Percentiles rank a stretch among this genome's conserved stretches.
Evolutionary conservation across 805 yeast genomes (phyloP).

Genomic region (Grigorovia humatica): DNA sequence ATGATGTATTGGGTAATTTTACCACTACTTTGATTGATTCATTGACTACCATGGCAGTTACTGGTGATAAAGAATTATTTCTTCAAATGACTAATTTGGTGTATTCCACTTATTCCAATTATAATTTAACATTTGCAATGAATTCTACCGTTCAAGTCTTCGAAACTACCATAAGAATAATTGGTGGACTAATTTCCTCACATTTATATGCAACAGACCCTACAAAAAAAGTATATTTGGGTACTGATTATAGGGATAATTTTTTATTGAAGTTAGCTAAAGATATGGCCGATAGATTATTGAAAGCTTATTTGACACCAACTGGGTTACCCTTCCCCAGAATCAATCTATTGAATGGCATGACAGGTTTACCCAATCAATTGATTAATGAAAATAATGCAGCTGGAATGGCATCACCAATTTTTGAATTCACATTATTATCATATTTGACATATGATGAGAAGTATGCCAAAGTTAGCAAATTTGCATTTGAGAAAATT

Average conservation of each 20-base stretch:
- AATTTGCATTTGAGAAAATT: slow-evolving; percentile 51
- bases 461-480: slow-evolving; percentile 52
- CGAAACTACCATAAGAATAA: slow-evolving; percentile 69
- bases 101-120: slow-evolving; percentile 22
- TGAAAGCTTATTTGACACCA: slow-evolving; percentile 58
- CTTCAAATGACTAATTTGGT: slow-evolving; percentile 35
- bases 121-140: slow-evolving; percentile 38
- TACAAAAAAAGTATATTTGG: slow-evolving; percentile 30
- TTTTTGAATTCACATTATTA: slow-evolving; percentile 68
- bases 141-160: slow-evolving; percentile 78
- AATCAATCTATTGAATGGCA: slow-evolving; percentile 43
- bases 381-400: slow-evolving; percentile 63
- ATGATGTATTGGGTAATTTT: slow-evolving; percentile 80
- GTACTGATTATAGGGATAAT: slow-evolving; percentile 47
- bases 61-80: slow-evolving; percentile 54
- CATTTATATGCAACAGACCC: slow-evolving; percentile 59
- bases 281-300: slow-evolving; percentile 61
- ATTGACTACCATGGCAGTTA: slow-evolving; percentile 64
- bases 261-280: slow-evolving; percentile 59
- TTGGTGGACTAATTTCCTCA: slow-evolving; percentile 74
- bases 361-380: slow-evolving; percentile 33
- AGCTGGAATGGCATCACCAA: slow-evolving; percentile 79
- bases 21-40: slow-evolving; percentile 72
- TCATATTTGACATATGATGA: slow-evolving; percentile 68
- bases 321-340: slow-evolving; percentile 71